Conservation (phyloP, 148 eudicot genomes). For the Rheum nobile region DNA sequence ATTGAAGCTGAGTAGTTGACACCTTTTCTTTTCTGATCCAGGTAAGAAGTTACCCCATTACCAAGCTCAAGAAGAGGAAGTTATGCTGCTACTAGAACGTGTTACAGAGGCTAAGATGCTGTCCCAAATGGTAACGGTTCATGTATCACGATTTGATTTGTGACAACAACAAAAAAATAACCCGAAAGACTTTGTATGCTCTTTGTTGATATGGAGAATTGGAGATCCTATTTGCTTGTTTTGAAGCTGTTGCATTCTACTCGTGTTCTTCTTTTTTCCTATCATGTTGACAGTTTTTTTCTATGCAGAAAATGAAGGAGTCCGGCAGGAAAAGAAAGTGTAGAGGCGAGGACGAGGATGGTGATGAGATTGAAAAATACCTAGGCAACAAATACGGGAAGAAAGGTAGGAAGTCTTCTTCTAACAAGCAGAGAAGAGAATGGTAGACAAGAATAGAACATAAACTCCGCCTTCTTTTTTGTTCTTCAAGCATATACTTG, state of each 20-base stretch:
- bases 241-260: too few relatives aligned
- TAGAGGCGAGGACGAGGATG: constrained; percentile 46
- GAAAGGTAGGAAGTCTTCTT: constrained; percentile 5
- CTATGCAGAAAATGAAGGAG: constrained; percentile 54
- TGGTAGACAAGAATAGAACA: too few relatives aligned
- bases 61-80: constrained; percentile 72
- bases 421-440: constrained; percentile 22
- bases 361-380: too few relatives aligned
- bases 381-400: constrained; percentile 25
- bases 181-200: too few relatives aligned
- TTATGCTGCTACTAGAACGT: constrained; percentile 38
- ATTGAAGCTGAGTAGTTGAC: too few relatives aligned
- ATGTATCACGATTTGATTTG: background rate
- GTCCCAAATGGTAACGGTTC: constrained; percentile 49
- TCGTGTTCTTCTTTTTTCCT: background rate
- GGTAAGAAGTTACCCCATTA: constrained; percentile 55
- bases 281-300: background rate
- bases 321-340: constrained; percentile 44
- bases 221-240: too few relatives aligned
- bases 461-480: too few relatives aligned
- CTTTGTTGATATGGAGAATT: too few relatives aligned
- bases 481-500: too few relatives aligned
- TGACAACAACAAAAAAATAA: too few relatives aligned
- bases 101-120: too few relatives aligned
- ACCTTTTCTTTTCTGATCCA: constrained; percentile 15